Percentiles rank a stretch among this genome's conserved stretches.
Evolutionary conservation across 2,329 filamentous ascomycete genomes (phyloP).

Genomic region (Metarhizium rileyi): DNA sequence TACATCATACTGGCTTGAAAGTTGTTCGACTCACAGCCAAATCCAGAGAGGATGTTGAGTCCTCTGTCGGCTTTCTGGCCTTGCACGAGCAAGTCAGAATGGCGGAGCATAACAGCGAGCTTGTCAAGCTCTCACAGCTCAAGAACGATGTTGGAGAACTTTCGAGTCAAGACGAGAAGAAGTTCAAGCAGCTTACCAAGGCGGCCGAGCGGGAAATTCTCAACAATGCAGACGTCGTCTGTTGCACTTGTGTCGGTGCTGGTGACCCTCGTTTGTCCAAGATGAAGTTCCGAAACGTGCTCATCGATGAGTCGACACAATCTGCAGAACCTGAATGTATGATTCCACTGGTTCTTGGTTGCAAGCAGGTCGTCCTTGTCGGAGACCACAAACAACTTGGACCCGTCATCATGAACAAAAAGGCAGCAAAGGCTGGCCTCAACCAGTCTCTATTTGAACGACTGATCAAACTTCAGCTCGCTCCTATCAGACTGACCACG

Average conservation of each 20-base stretch:
- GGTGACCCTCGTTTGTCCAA: conserved; percentile 92
- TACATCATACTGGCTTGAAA: conserved; percentile 89
- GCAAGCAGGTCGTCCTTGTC: conserved; percentile 97
- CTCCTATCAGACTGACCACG: conserved; percentile 87
- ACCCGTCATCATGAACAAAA: conserved; percentile 99
- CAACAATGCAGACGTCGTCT: conserved; percentile 92
- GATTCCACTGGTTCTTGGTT: conserved; percentile 93
- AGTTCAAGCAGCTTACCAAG: conserved; percentile 91
- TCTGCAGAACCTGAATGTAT: conserved; percentile 98
- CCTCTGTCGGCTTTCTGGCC: conserved; percentile 91
- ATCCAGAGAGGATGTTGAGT: conserved; percentile 96
- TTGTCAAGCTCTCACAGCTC: conserved; percentile 84
- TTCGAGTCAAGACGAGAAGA: conserved; percentile 95
- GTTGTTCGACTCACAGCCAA: conserved; percentile 98
- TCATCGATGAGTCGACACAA: conserved; percentile 97
- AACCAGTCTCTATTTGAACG: conserved; percentile 99
- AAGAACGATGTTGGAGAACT: conserved; percentile 88
- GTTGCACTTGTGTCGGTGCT: conserved; percentile 95
- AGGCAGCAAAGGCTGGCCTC: conserved; percentile 91
- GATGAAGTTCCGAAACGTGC: conserved; percentile 95
- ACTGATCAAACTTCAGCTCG: conserved; percentile 80
- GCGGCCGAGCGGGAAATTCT: conserved; percentile 92
- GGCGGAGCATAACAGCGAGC: conserved; percentile 91
- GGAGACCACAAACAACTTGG: conserved; percentile 97
- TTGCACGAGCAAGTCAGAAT: conserved; percentile 95